Conservation (phyloP, 2,329 filamentous ascomycete genomes). For the Gliomastix tumulicola region DNA sequence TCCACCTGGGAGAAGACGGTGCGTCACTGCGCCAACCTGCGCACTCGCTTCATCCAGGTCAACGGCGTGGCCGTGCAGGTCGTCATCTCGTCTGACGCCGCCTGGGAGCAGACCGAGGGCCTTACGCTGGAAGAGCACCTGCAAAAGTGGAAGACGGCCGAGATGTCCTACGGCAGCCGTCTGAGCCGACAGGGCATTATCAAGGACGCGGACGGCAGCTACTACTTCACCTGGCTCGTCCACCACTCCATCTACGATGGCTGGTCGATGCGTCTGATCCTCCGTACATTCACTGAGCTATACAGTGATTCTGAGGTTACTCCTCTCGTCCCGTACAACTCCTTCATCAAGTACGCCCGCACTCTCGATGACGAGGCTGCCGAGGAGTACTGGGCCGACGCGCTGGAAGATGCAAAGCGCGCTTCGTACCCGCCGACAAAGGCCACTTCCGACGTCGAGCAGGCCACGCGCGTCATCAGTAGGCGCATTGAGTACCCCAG, state of each 20-base stretch:
- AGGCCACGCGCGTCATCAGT: background rate
- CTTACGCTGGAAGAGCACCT: background rate
- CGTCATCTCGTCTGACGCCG: background rate
- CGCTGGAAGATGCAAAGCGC: conserved; percentile 2
- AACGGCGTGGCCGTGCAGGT: background rate
- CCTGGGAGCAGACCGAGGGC: background rate
- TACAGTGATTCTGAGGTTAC: conserved; percentile 3
- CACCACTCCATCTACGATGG: conserved; percentile 19
- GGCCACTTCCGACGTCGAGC: background rate
- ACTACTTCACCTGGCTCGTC: conserved; percentile 13
- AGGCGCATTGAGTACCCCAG: background rate
- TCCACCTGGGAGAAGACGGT: conserved; percentile 10
- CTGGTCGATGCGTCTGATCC: conserved; percentile 10
- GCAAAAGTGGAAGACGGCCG: background rate
- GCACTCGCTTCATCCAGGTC: conserved; percentile 10
- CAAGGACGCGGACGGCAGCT: background rate
- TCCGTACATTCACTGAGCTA: conserved; percentile 2
- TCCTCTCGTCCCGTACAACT: conserved; percentile 2
- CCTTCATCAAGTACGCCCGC: conserved; percentile 5
- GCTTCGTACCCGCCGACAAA: conserved; percentile 1
- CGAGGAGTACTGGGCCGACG: background rate
- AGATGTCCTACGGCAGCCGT: background rate
- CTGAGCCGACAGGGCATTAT: background rate
- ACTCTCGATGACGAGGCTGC: background rate
- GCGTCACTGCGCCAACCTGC: conserved; percentile 7